Base-by-base conservation (phyloP, 129 eudicot genomes). In the Centella asiatica region DNA sequence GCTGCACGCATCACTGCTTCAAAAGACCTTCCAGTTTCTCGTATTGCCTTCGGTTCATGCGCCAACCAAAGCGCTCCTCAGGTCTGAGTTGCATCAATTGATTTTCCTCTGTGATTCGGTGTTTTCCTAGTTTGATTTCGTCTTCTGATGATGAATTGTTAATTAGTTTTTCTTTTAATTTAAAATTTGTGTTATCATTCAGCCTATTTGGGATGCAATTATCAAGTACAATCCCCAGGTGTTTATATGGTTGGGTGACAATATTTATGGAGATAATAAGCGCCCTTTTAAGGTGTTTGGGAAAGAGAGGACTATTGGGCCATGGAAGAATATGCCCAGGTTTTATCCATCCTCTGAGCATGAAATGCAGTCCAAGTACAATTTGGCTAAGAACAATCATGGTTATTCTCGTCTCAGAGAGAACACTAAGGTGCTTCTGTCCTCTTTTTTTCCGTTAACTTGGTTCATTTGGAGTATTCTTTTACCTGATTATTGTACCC, bases 31-130 rank as follows among this genome's bases (percentile, higher is more conserved):
- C 52, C 68, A 25, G 46, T 80, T 0, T 74, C 84, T 22, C 83
- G 92, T 28, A 80, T 84, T 36, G 87, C 87, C 49, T 84, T 84
- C 27, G 92, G 92, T 26, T 84, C 92, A 31, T 84, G 92, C 75
- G 75, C 86, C 62, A 78, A 84, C 68, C 87, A 84, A 78, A 65
- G 70, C 46, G 64, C 79, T 52, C 87, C 92, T 5, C 92, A 80
- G 85, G 88, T 82, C 3, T 18, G 19, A 2, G 15, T 11, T n/a
- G 20, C 23, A 3, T 58, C 2, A 4, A n/a, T 23, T 40, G 12
- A 1, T 0, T 44, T 8, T 44, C 4, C 18, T 44, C 3, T 44
- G 8, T 37, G 6, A 37, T 37, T 7, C 12, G 42, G 15, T 37
- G 42, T 6, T 37, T 37, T 37, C 12, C 15, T 37, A 37, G 6